phyloP scores from a whole-genome alignment of 129 eudicot genomes.

The Calendula officinalis region DNA sequence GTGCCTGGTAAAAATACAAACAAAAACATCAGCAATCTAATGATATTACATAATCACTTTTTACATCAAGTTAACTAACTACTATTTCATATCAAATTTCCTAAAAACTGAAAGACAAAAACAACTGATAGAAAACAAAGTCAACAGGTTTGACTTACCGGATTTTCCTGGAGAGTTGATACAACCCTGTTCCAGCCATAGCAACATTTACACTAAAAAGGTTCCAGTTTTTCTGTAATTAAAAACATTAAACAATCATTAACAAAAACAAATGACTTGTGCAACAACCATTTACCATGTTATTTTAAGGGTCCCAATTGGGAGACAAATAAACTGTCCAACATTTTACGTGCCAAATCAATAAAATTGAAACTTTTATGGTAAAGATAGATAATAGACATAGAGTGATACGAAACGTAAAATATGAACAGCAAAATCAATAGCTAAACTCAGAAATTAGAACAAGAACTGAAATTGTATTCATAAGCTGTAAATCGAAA shows the following conservation, averaged over 20 bases:
- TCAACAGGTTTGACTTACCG: constrained; percentile 47
- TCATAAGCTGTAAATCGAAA: no score
- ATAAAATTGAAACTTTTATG: constrained; percentile 1
- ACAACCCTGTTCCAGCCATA: constrained; percentile 93
- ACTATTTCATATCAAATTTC: no score
- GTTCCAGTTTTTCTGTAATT: constrained; percentile 96
- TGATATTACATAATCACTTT: no score
- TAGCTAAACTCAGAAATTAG: no score
- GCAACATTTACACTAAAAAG: constrained; percentile 93
- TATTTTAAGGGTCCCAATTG: no score
- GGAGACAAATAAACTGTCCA: not conserved
- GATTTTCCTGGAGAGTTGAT: constrained; percentile 83
- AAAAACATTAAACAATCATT: constrained; percentile 12
- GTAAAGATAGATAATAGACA: not conserved
- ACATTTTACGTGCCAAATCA: not conserved
- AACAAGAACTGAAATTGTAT: no score
- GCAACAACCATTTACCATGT: not conserved
- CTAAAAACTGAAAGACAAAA: constrained; percentile 2
- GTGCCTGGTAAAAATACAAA: constrained; percentile 47
- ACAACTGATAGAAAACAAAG: not conserved
- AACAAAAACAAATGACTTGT: not conserved
- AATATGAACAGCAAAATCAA: no score
- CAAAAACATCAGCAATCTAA: constrained; percentile 3
- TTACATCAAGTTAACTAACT: no score
- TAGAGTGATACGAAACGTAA: no score